A percentile compares a stretch with the other conserved stretches of the same genome.
phyloP scores from a whole-genome alignment of 306 rosid genomes.

The Castanea crenata region DNA sequence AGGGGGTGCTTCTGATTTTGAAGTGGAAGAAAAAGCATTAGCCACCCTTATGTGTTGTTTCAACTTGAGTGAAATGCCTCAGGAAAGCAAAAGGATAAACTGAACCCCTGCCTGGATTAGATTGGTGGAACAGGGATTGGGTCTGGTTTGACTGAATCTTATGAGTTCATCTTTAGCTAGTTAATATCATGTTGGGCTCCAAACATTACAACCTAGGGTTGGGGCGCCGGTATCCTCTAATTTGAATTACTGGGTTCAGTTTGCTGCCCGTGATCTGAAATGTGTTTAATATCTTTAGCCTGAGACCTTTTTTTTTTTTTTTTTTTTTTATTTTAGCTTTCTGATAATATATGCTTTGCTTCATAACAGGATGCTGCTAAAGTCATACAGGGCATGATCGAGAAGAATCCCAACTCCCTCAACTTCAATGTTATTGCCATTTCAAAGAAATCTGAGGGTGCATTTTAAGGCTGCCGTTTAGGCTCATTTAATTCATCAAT shows the following conservation, averaged over 20 bases:
- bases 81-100: neutral
- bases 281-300: neutral
- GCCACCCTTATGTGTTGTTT: neutral
- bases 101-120: neutral
- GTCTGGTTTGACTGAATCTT: neutral
- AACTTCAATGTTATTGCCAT: conserved; percentile 77
- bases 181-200: neutral
- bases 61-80: neutral
- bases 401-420: conserved; percentile 67
- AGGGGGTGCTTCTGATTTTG: neutral
- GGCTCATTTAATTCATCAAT: neutral
- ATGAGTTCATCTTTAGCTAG: neutral
- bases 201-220: neutral
- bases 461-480: conserved; percentile 5
- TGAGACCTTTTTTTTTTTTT: too few relatives aligned
- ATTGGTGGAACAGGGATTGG: neutral
- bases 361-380: conserved; percentile 71
- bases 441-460: conserved; percentile 47
- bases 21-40: neutral
- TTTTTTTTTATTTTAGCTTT: neutral
- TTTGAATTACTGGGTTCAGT: neutral
- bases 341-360: neutral
- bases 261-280: neutral
- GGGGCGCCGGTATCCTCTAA: neutral
- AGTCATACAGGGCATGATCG: conserved; percentile 62